Evolutionary conservation across 2,329 filamentous ascomycete genomes (phyloP).

Genomic region (Teratosphaeria destructans): DNA sequence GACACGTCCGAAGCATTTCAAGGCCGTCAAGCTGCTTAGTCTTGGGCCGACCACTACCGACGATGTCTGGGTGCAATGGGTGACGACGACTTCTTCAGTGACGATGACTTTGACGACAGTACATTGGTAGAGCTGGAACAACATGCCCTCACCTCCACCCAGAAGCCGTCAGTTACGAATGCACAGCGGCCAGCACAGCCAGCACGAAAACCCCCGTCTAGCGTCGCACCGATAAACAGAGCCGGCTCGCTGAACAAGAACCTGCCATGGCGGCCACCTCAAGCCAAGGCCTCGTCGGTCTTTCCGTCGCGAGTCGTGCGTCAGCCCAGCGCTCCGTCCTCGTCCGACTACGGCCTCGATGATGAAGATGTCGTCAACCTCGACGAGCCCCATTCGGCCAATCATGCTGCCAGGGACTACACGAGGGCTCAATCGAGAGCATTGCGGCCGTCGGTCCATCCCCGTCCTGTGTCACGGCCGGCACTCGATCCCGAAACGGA

Average conservation of each 20-base stretch:
- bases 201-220: constrained; percentile 14
- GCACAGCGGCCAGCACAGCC: background rate
- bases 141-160: constrained; percentile 34
- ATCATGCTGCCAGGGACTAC: constrained; percentile 11
- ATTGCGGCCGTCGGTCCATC: background rate
- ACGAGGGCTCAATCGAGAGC: background rate
- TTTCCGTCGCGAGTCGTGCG: constrained; percentile 1
- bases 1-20: background rate
- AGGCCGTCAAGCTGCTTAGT: background rate
- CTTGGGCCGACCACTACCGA: background rate
- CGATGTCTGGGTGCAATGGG: constrained; percentile 15
- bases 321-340: constrained; percentile 15
- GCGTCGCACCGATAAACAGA: constrained; percentile 11
- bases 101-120: constrained; percentile 35
- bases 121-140: constrained; percentile 36
- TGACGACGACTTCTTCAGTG: constrained; percentile 37
- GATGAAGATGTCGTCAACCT: constrained; percentile 37
- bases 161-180: constrained; percentile 11
- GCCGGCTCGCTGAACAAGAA: constrained; percentile 10
- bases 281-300: constrained; percentile 1
- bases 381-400: constrained; percentile 27
- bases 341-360: constrained; percentile 36
- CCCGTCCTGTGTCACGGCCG: background rate
- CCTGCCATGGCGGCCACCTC: constrained; percentile 21
- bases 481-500: constrained; percentile 17